Percentiles rank a stretch among this genome's conserved stretches.
phyloP scores from a whole-genome alignment of 2,329 filamentous ascomycete species.

The Penicillium corylophilum region DNA sequence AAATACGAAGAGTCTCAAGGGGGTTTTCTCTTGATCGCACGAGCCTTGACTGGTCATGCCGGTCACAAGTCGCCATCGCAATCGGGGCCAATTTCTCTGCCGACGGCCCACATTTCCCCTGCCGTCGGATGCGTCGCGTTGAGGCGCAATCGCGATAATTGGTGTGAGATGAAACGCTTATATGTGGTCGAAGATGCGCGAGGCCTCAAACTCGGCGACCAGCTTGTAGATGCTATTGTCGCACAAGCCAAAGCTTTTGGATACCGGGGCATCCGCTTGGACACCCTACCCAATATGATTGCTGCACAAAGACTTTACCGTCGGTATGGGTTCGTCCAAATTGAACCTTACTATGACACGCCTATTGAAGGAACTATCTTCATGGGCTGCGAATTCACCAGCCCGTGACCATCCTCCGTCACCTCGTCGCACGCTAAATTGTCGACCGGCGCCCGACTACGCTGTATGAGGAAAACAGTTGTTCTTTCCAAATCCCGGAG shows the following conservation, averaged over 20 bases:
- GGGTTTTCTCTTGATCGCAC: constrained; percentile 53
- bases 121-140: constrained; percentile 54
- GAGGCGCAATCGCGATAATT: constrained; percentile 32
- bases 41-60: neutral
- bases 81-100: neutral
- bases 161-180: constrained; percentile 59
- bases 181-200: constrained; percentile 52
- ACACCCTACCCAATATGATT: constrained; percentile 56
- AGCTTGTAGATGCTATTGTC: constrained; percentile 49
- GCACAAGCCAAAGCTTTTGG: constrained; percentile 47
- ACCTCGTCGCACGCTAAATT: neutral
- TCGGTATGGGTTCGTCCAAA: constrained; percentile 52
- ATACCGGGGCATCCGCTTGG: constrained; percentile 55
- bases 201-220: constrained; percentile 51
- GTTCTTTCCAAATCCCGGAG: neutral
- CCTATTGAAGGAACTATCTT: constrained; percentile 56
- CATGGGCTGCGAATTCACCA: constrained; percentile 34
- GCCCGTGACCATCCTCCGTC: neutral
- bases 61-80: neutral
- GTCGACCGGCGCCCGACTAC: neutral
- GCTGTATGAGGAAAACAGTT: neutral
- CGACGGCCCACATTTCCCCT: neutral
- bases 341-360: constrained; percentile 56
- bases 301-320: constrained; percentile 52
- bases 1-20: constrained; percentile 49